Base-by-base conservation (phyloP, 768 basidiomycete species). In the Suillus plorans region DNA sequence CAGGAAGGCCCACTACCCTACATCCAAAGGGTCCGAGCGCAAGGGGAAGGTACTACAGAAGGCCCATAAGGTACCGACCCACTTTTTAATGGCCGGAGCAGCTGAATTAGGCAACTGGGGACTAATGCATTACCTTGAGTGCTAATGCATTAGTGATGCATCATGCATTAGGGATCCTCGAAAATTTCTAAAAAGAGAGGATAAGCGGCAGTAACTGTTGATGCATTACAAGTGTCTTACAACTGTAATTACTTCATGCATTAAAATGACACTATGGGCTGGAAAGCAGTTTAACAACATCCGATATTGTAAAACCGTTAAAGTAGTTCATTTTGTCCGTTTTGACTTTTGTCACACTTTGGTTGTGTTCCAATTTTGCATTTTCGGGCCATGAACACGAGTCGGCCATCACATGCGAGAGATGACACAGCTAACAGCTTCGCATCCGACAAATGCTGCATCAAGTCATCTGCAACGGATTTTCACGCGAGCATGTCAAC, bases 171-270 rank as follows among this genome's bases (percentile, higher is more conserved):
- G 22, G 49, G 49, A 50, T 25, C 49, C 49, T 50, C 6, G 3
- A 50, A 50, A 13, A 25, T 50, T 50, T 50, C 22, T 49, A 49
- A 49, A 49, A 49, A 25, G 22, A 22, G 47, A 49, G 47, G n/a
- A 25, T 25, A 7, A 50, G 49, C 25, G 3, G 49, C 49, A 50
- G 49, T 50, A 50, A 50, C 6, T 50, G 49, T 50, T 25, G 13
- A 50, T 50, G 22, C 49, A 50, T 50, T 50, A 50, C 49, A 50
- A 50, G 49, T 50, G 49, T 50, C 49, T 50, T 50, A 50, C 49
- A 50, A 13, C 25, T 50, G 22, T 25, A 25, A 50, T 25, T 25
- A 50, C 49, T 50, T 50, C 1, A 50, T 25, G 25, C 22, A 50
- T 50, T 14, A 50, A 50, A 50, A 50, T 25, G 49, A 50, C 49